Base-by-base conservation (phyloP, 306 rosid species). In the Vigna mungo region DNA sequence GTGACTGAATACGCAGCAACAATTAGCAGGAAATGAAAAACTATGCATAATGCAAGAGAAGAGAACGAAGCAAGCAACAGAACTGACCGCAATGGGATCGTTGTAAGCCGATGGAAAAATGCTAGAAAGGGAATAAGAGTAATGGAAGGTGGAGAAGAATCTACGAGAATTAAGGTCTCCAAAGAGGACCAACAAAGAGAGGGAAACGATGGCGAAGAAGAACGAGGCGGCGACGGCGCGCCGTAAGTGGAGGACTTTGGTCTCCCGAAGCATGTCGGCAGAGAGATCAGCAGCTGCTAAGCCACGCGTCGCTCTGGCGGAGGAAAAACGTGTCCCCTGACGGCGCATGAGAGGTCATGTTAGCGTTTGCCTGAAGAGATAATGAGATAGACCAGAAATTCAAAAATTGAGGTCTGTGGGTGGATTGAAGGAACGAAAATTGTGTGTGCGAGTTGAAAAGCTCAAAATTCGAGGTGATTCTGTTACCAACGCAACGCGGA, bases 171-270 rank as follows among this genome's bases (percentile, higher is more conserved):
- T 63, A 41, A 81, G 25, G 67, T 88, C 91, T 76, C 84, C 52
- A 68, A 87, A 47, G 65, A 93, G 70, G 25, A 89, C 51, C 55
- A 89, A 55, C 74, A 85, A 87, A 16, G 83, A 86, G 83, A 90
- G 88, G 65, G 84, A 89, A 43, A 86, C 76, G 49, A 82, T 64
- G 30, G 87, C 85, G 68, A 90, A 82, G 62, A 90, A 64, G 68
- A 90, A 79, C 9, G 69, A 61, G 15, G 75, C 65, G 32, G 72
- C 82, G 44, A 83, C 52, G 30, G 56, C 20, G 51, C 83, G 80
- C 76, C 87, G 85, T 64, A 76, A 64, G 61, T 46, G 78, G 56
- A 62, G 10, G 46, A 9, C 52, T 44, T 76, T 67, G n/a, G 73
- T 66, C 43, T 83, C 85, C 68, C 15, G 85, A 11, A 23, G 61